A percentile compares a stretch with the other conserved stretches of the same genome.
Conservation (phyloP, 1,284 basidiomycete species). For the Ustilago vetiveriae region DNA sequence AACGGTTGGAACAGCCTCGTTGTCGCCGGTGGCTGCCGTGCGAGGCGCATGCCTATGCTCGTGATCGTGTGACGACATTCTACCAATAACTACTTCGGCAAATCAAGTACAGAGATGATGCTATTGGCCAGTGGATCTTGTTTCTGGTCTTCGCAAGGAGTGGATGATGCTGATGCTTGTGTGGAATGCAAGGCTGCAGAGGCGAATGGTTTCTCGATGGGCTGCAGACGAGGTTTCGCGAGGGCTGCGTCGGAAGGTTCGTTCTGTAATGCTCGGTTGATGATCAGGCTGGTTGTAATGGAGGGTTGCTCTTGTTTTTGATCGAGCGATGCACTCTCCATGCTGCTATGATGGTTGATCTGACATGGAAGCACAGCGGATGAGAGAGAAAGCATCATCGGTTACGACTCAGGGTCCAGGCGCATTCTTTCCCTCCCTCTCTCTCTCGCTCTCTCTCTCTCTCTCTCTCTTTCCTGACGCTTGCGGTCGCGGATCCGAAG, state of each 20-base stretch:
- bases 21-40: conserved; percentile 11
- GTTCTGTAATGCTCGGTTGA: background rate
- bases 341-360: conserved; percentile 5
- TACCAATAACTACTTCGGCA: conserved; percentile 5
- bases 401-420: background rate
- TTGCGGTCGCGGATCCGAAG: conserved; percentile 5
- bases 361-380: background rate
- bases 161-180: background rate
- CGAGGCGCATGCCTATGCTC: conserved; percentile 24
- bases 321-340: conserved; percentile 5
- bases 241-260: background rate
- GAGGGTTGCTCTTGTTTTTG: background rate
- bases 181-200: background rate
- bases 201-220: conserved; percentile 8
- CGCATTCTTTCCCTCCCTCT: too few species aligned
- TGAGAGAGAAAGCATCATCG: background rate
- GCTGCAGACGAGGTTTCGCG: conserved; percentile 14
- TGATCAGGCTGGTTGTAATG: background rate
- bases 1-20: conserved; percentile 48
- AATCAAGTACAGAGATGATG: conserved; percentile 22
- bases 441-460: background rate
- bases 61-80: conserved; percentile 14
- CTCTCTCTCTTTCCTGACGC: background rate
- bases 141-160: background rate
- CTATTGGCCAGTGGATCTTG: conserved; percentile 21